Percentiles rank a stretch among this genome's conserved stretches.
phyloP scores from a whole-genome alignment of 1,139 yeast species.

The Kodamaea anthophila region DNA sequence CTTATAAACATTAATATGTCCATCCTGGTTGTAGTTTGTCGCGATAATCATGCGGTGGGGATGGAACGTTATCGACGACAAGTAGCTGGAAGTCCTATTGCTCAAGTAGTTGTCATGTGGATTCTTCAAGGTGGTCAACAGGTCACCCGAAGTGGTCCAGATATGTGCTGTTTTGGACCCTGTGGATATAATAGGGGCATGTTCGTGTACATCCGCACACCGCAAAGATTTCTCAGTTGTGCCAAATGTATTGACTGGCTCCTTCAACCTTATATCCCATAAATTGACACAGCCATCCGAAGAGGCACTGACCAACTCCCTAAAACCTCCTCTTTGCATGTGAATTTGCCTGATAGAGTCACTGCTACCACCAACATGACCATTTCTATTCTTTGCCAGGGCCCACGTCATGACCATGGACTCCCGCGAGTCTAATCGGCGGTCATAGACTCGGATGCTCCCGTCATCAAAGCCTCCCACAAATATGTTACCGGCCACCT shows the following conservation, averaged over 20 bases:
- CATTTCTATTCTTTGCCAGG: conserved; percentile 12
- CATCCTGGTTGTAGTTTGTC: conserved; percentile 74
- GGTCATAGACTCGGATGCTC: conserved; percentile 80
- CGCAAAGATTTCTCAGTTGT: conserved; percentile 61
- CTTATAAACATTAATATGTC: conserved; percentile 59
- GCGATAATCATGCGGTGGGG: conserved; percentile 96
- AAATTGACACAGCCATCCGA: conserved; percentile 76
- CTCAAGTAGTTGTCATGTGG: conserved; percentile 42
- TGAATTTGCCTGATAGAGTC: conserved; percentile 76
- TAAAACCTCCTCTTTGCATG: conserved; percentile 93
- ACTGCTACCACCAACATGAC: conserved; percentile 20
- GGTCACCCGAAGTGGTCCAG: conserved; percentile 83
- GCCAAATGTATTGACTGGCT: conserved; percentile 62
- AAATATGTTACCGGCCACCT: conserved; percentile 87
- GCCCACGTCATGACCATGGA: conserved; percentile 83
- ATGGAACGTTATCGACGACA: conserved; percentile 70
- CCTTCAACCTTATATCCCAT: conserved; percentile 81
- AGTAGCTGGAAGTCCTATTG: conserved; percentile 44
- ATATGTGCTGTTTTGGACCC: conserved; percentile 78
- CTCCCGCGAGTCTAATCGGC: conserved; percentile 78
- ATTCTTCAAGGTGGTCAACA: conserved; percentile 56
- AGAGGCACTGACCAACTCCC: conserved; percentile 84
- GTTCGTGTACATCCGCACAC: conserved; percentile 82
- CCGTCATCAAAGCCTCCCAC: conserved; percentile 96
- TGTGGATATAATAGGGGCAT: conserved; percentile 87